Base-by-base conservation (phyloP, 495 filamentous ascomycete genomes). In the Penicillium longicatenatum region DNA sequence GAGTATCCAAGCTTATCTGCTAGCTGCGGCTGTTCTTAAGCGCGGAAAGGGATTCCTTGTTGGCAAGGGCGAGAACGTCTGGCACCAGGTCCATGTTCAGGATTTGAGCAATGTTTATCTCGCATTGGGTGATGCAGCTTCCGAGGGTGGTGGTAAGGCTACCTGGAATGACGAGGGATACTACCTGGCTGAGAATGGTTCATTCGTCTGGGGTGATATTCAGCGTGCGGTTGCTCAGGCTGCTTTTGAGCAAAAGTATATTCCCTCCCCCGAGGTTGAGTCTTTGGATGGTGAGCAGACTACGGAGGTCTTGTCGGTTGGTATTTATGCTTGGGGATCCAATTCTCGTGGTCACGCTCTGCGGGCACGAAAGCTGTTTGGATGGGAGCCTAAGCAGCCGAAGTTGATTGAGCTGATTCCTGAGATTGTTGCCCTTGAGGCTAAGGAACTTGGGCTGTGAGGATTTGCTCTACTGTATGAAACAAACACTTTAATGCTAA, bases 151-250 rank as follows among this genome's bases (percentile, higher is more conserved):
- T 10, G 79, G 79, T 7, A 75, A 82, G 21, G 88, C 89, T 37
- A 85, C 89, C 14, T 96, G 90, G 84, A 87, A 86, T 8, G 73
- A 79, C 9, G 78, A 88, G 61, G 90, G 83, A 2, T 93, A 94
- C 69, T 93, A 89, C 69, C 82, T 92, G 57, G 79, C 82, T 35
- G 86, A 91, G 69, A 87, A 86, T 61, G 89, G 85, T 5, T 72
- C 84, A 48, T 87, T 89, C 65, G 78, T 80, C 29, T 94, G 89
- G 89, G 85, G 84, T 31, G 82, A 90, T 46, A 69, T 92, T 24
- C 77, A 87, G 37, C 77, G 77, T 26, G 68, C 71, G 20, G 72
- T 94, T 57, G 88, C 84, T 0, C 68, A 81, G 53, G 79, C 80
- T 62, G 86, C 87, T 6, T 76, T 83, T 46, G 80, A 84, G 59